Base-by-base conservation (phyloP, 106 monocot genomes). In the Platanthera guangdongensis region DNA sequence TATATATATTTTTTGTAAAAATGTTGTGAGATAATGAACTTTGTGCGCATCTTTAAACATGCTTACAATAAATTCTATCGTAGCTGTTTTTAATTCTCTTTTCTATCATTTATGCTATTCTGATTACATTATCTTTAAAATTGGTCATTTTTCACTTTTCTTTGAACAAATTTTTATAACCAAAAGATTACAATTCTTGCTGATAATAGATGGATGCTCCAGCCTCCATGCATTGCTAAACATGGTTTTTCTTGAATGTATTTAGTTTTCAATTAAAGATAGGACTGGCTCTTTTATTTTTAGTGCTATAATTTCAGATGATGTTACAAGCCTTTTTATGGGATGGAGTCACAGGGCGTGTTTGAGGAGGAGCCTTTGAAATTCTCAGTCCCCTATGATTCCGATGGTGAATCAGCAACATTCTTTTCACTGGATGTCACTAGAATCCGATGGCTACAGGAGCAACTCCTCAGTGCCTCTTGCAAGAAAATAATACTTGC, bases 171-270 rank as follows among this genome's bases (percentile, higher is more conserved):
- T 19, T 11, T 65, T 65, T 30, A 65, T 10, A 65, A 65, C 32
- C 4, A 11, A 32, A 65, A 4, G 11, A 39, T 19, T 3, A 65
- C 9, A 12, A 0, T 65, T 65, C 25, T 65, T 65, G 32, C 32
- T 64, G 32, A 65, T 12, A 65, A 65, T 65, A 65, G 65, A 32
- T 65, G 65, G 65, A 32, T 65, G 65, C 65, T 64, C 28, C 25
- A 25, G 25, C 25, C 25, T 25, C 25, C 8, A 65, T 65, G 2
- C 32, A 65, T 30, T 25, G 18, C 30, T 39, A 30, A 25, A 30
- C 65, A 18, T 60, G 8, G 10, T 60, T 19, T 60, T 60, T 60
- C 8, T 18, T 60, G n/a, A 60, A 60, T 19, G 6, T 60, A 7
- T 60, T 19, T 19, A 19, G 6, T 60, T 60, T 60, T 60, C 19